Evolutionary conservation across 768 basidiomycete genomes (phyloP), one percentile per base, ranked within the genome.

Genomic region (Melanogaster broomeanus): DNA sequence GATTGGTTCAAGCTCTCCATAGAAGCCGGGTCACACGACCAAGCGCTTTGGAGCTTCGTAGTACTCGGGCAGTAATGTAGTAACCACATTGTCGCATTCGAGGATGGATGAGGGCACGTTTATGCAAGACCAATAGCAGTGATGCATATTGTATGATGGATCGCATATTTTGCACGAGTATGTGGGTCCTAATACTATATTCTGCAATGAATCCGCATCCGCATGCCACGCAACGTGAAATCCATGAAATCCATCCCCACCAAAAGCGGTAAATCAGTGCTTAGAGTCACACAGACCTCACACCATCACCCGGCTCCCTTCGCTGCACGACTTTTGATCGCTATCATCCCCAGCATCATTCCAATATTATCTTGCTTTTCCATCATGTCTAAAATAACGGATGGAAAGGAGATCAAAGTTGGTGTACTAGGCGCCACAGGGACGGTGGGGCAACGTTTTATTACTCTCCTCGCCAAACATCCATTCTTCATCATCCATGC

Each of bases 371-470:
- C 22, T 37, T 16, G 39, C 34, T 37, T 43, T 33, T 49, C 30
- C 12, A 61, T 13, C 53, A 68, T 69, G 63, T 65, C 34, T 48
- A 59, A 24, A 41, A 47, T 41, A 30, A 16, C 55, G 31, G 65
- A 69, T 9, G 51, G 52, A 0, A 56, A 52, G 7, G 4, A 59
- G 3, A 63, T 77, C 56, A 75, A 72, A 39, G 89, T 95, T 52
- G 92, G 90, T 53, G 74, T 95, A 42, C 77, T 94, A 9, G 92
- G 92, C 28, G 92, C 93, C 1, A 95, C 92, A 0, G 93, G 96
- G 51, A 97, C 93, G 42, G 96, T 98, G 43, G 95, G 96, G 21
- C 96, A 98, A 71, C 83, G 94, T 35, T 99, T 98, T 70, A 89
- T 98, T 69, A 79, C 84, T 44, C 84, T 98, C 42, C 87, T 99